Conservation (phyloP, 352 stramenopile genomes). For the Phytophthora megakarya region DNA sequence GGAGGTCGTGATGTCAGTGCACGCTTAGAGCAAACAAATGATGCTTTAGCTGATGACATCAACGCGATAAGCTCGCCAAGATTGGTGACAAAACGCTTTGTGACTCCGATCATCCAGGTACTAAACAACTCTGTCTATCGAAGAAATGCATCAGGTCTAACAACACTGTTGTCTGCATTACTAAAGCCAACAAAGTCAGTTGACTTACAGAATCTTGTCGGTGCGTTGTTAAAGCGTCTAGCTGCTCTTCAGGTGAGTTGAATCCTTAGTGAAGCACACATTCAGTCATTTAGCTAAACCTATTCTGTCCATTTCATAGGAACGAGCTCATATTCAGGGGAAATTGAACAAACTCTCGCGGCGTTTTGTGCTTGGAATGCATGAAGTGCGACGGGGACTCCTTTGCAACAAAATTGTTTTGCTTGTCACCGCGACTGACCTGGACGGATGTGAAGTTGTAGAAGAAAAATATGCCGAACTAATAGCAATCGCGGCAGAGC, state of each 20-base stretch:
- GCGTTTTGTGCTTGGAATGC: constrained; percentile 91
- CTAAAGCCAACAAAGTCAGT: constrained; percentile 11
- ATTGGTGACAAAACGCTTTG: constrained; percentile 1
- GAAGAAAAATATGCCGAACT: constrained; percentile 88
- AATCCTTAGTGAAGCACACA: neutral
- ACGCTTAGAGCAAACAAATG: neutral
- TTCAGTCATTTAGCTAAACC: neutral
- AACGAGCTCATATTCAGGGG: constrained; percentile 69
- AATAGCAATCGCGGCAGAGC: constrained; percentile 56
- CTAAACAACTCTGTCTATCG: neutral
- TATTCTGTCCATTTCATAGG: constrained; percentile 40
- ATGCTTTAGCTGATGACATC: neutral
- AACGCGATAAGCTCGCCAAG: neutral
- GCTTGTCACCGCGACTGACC: constrained; percentile 90
- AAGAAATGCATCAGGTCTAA: neutral
- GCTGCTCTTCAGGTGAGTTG: constrained; percentile 33
- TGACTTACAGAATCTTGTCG: constrained; percentile 20
- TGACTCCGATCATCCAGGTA: constrained; percentile 19
- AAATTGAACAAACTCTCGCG: constrained; percentile 47
- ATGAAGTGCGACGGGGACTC: constrained; percentile 91
- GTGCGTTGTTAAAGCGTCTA: constrained; percentile 34
- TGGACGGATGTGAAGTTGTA: constrained; percentile 80
- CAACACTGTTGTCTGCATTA: neutral
- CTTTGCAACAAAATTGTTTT: constrained; percentile 83
- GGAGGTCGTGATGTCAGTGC: constrained; percentile 37